Base-by-base conservation (phyloP, 345 rosid species). In the Zanthoxylum bungeanum region DNA sequence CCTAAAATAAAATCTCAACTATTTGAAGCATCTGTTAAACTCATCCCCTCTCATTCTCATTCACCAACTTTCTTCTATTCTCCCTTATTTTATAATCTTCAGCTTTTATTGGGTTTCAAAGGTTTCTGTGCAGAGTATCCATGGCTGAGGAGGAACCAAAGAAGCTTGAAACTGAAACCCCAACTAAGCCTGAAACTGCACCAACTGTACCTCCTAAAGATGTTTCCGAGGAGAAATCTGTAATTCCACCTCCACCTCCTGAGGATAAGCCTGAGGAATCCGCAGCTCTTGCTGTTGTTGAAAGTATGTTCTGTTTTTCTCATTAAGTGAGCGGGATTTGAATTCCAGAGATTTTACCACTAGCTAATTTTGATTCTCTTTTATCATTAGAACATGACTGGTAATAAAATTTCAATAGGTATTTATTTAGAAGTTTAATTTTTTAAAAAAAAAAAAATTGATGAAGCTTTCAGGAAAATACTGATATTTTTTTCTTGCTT, bases 131-230 rank as follows among this genome's bases (percentile, higher is more conserved):
- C 19, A 6, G 36, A 19, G 49, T 24, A 47, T 61, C 61, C 40
- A 86, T 86, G 93, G 83, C 85, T 14, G 84, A 85, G 64, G 85
- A 79, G 62, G 83, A 80, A 62, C 67, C 84, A 44, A 83, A 80
- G 83, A 80, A 77, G 78, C 69, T 76, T 3, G 89, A 84, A 58
- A 9, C 81, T 17, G 82, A 77, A 36, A 7, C 76, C 27, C 76
- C 82, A 1, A 30, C 78, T 7, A 78, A 71, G 14, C 9, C 30
- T 2, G 66, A 51, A 2, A 57, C 78, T 4, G 79, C 67, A 59
- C 37, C 78, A 5, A 71, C 42, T 24, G 80, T 80, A 9, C 34
- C 72, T 39, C 68, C 82, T 5, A 79, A 80, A 64, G 85, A 82
- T 7, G 76, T 74, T 27, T 52, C 76, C 44, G 84, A 84, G 72